Evolutionary conservation across 352 stramenopile species (phyloP), one percentile per base, ranked within the genome.

Genomic region (Globisporangium splendens): DNA sequence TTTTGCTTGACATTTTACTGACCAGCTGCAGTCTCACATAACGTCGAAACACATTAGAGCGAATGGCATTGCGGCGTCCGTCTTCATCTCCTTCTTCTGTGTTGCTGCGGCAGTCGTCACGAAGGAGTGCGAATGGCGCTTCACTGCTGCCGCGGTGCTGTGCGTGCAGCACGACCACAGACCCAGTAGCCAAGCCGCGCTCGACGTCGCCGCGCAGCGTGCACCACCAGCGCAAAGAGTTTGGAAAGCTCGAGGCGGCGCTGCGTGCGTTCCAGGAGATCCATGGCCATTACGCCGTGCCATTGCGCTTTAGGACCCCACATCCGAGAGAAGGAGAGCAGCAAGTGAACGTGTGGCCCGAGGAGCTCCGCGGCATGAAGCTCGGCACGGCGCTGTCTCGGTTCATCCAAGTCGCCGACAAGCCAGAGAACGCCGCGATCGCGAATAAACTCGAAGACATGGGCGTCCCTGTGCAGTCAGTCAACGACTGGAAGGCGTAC

Each of bases 361-460:
- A 63, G 24, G 68, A 73, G 24, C 39, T 76, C 12, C 61, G 62
- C 8, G 68, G 68, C 22, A 72, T 79, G 61, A 79, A 79, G 41
- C 55, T 79, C 8, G 70, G 70, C 47, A 79, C 70, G 22, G 54
- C 68, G n/a, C 66, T 79, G 61, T 73, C 70, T 24, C 54, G 70
- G 35, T 79, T 79, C 50, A 28, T 75, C 17, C 71, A 71, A 15
- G 67, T 67, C 3, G 68, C 65, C 22, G 68, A 74, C 33, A 65
- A 69, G 35, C 61, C 66, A 4, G 49, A 51, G 18, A 55, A 75
- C 47, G 50, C 59, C 11, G 24, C 42, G n/a, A 41, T 75, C 7
- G 50, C 57, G n/a, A 22, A 31, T 13, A 41, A 71, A 24, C 54
- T 79, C 18, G 35, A 24, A 35, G 41, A 31, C 28, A 28, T 74